These are phyloP conservation scores for Xylaria sp. DNA, from an alignment of 2,329 filamentous ascomycete species.

Conservation along the genomic window DNA sequence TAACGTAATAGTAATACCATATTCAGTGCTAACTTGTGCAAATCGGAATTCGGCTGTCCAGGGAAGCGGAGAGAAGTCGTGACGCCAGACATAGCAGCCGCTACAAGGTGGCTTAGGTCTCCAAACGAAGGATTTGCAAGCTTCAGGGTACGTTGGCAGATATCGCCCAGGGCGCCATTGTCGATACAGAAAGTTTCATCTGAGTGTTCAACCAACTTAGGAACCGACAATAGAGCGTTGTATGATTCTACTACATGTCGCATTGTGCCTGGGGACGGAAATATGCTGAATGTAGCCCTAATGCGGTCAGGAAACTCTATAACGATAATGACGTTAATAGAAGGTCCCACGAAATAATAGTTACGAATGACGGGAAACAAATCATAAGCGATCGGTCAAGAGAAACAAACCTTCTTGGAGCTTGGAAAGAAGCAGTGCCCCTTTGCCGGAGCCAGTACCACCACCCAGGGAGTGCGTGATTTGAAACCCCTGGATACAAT, in stretches of 20 bases:
- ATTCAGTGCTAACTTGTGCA: conserved; percentile 99
- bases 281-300: not conserved
- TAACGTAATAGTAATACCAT: conserved; percentile 71
- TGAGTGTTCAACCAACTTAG: not conserved
- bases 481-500: not conserved
- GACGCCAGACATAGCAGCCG: conserved; percentile 99
- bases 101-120: conserved; percentile 90
- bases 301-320: not conserved
- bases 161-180: not conserved
- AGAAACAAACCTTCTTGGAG: not conserved
- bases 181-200: not conserved
- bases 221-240: not conserved
- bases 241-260: not conserved
- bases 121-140: not conserved
- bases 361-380: no score
- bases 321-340: no score
- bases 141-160: not conserved
- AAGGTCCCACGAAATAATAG: no score
- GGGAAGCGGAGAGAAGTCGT: conserved; percentile 99
- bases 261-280: not conserved
- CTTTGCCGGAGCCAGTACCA: not conserved
- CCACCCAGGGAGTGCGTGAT: not conserved
- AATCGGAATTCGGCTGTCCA: conserved; percentile 99
- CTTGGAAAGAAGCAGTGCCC: not conserved
- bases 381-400: no score